phyloP scores from a whole-genome alignment of 1,284 basidiomycete species.

The Leucoagaricus sp. region DNA sequence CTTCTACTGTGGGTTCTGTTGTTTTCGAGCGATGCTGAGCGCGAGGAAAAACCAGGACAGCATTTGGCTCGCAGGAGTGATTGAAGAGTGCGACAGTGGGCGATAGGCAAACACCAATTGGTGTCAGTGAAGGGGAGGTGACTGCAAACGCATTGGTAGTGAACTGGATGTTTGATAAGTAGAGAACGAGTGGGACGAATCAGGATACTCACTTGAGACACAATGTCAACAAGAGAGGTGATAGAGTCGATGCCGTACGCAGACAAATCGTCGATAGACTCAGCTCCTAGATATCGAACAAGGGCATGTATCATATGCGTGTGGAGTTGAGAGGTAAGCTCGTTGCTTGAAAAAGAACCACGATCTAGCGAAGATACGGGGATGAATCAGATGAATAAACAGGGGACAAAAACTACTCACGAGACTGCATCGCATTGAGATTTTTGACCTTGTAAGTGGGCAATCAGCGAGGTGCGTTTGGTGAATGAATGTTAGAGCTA shows the following conservation, averaged over 20 bases:
- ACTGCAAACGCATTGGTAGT: conserved; percentile 88
- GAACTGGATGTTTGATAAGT: conserved; percentile 55
- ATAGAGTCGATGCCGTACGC: conserved; percentile 57
- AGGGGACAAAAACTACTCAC: conserved; percentile 43
- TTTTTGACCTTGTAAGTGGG: conserved; percentile 54
- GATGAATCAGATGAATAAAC: background rate
- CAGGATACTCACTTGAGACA: conserved; percentile 58
- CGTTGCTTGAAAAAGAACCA: conserved; percentile 36
- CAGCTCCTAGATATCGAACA: conserved; percentile 63
- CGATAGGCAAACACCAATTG: conserved; percentile 81
- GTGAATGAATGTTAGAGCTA: conserved; percentile 25
- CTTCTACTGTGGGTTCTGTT: conserved; percentile 66
- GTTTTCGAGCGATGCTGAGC: conserved; percentile 24
- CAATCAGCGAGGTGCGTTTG: background rate
- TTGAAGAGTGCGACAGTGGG: conserved; percentile 84
- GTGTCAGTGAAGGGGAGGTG: conserved; percentile 71
- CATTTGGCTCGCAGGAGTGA: conserved; percentile 91
- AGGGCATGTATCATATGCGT: conserved; percentile 71
- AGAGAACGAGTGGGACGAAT: conserved; percentile 1
- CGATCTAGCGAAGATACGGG: conserved; percentile 42
- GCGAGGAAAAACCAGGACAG: conserved; percentile 85
- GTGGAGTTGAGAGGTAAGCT: conserved; percentile 52
- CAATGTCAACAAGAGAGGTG: conserved; percentile 65
- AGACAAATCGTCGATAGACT: conserved; percentile 57
- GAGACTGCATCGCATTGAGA: conserved; percentile 73